A percentile compares a stretch with the other conserved stretches of the same genome.
phyloP scores from a whole-genome alignment of 2,329 filamentous ascomycete species.

The Neoarthrinium moseri region DNA sequence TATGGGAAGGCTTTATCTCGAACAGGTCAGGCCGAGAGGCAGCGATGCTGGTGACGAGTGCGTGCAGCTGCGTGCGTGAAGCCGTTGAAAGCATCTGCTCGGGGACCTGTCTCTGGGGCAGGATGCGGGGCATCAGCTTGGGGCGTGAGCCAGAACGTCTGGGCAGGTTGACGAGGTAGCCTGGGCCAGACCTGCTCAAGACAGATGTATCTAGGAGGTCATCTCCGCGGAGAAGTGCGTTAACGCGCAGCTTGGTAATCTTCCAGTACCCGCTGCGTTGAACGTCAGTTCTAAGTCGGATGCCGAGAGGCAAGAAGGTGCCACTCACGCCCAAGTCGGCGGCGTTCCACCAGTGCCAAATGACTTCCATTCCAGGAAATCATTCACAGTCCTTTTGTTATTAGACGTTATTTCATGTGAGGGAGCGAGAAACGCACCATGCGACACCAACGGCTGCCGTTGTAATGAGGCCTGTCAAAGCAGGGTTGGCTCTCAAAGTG shows the following conservation, averaged over 20 bases:
- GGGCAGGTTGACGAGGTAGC: background rate
- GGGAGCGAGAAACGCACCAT: background rate
- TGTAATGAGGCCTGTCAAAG: slow-evolving; percentile 1
- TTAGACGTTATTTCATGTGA: background rate
- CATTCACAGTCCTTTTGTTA: background rate
- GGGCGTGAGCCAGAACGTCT: background rate
- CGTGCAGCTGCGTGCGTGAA: background rate
- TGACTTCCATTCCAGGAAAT: slow-evolving; percentile 2
- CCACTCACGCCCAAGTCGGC: slow-evolving; percentile 5
- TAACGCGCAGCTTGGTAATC: slow-evolving; percentile 3
- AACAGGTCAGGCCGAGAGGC: background rate
- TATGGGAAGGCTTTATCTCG: slow-evolving; percentile 2
- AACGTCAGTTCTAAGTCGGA: background rate
- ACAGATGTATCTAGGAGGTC: slow-evolving; percentile 1
- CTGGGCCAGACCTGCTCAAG: background rate
- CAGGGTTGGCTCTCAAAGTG: background rate
- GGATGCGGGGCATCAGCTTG: slow-evolving; percentile 6
- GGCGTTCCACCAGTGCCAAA: slow-evolving; percentile 7
- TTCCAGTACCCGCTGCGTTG: slow-evolving; percentile 2
- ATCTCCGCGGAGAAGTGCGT: background rate
- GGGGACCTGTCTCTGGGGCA: slow-evolving; percentile 4
- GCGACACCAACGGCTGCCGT: background rate
- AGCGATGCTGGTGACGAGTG: background rate
- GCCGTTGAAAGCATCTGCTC: background rate
- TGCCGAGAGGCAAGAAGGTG: background rate